Conservation (phyloP, 2,329 filamentous ascomycete species). For the Neurospora sp. region DNA sequence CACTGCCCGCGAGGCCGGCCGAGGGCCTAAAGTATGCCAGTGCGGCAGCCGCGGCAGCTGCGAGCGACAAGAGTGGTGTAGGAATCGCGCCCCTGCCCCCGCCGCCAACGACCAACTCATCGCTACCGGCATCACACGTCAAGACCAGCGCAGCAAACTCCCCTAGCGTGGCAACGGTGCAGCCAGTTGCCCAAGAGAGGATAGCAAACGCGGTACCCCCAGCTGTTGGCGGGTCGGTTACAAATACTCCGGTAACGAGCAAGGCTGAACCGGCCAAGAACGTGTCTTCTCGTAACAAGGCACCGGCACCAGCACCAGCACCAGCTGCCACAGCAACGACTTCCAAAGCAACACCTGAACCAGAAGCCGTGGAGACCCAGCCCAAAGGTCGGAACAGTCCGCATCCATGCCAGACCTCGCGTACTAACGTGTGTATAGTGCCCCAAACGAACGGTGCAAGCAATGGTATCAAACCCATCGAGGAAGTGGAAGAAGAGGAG, state of each 20-base stretch:
- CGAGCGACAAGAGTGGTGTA: constrained; percentile 76
- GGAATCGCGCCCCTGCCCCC: constrained; percentile 91
- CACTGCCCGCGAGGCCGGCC: constrained; percentile 70
- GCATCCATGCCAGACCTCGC: constrained; percentile 2
- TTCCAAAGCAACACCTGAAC: constrained; percentile 30
- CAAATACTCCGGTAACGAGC: constrained; percentile 17
- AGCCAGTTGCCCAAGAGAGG: constrained; percentile 31
- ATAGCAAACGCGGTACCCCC: constrained; percentile 24
- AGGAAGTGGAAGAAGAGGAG: constrained; percentile 44
- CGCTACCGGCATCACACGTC: constrained; percentile 42
- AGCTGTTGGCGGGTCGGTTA: constrained; percentile 17
- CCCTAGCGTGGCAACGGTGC: constrained; percentile 37
- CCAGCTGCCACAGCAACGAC: constrained; percentile 32
- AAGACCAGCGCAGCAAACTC: constrained; percentile 46
- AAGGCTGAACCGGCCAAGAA: constrained; percentile 22
- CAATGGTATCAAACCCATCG: constrained; percentile 39
- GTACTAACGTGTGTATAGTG: constrained; percentile 20
- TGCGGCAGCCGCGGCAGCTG: constrained; percentile 84
- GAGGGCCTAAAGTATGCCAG: constrained; percentile 96
- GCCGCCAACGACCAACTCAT: constrained; percentile 55
- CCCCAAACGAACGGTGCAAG: constrained; percentile 40
- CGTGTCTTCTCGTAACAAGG: constrained; percentile 34
- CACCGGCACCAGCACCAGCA: constrained; percentile 22
- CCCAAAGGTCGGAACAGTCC: background rate
- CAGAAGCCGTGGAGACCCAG: background rate